Conservation (phyloP, 2,329 filamentous ascomycete genomes). For the Penicillium sp. region DNA sequence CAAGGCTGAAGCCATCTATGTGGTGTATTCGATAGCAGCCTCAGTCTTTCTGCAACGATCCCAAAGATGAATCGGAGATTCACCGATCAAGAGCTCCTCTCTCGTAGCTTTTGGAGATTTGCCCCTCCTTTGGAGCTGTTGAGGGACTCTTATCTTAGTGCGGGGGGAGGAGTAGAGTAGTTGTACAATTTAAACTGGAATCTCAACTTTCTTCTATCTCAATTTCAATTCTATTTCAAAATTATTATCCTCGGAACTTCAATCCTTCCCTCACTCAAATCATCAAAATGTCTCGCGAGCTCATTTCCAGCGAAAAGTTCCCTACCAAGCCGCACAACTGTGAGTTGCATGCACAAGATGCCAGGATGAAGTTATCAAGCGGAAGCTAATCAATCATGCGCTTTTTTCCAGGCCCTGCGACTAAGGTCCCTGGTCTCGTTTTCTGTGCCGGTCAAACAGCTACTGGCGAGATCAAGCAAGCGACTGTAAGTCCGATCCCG, state of each 20-base stretch:
- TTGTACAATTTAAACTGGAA: slow-evolving; percentile 10
- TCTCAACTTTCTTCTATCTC: background rate
- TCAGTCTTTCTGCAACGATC: background rate
- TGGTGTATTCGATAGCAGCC: background rate
- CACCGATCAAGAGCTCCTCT: slow-evolving; percentile 10
- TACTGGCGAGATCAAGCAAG: slow-evolving; percentile 54
- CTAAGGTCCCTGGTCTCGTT: slow-evolving; percentile 52
- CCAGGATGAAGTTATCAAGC: background rate
- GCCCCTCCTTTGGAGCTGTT: slow-evolving; percentile 1
- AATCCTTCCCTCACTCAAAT: background rate
- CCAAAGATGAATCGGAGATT: background rate
- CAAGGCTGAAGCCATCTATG: background rate
- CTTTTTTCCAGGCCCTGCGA: slow-evolving; percentile 42
- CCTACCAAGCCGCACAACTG: slow-evolving; percentile 54
- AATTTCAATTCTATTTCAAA: background rate
- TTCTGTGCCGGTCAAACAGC: slow-evolving; percentile 55
- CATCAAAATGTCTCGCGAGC: slow-evolving; percentile 48
- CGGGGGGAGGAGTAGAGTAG: background rate
- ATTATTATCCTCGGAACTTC: background rate
- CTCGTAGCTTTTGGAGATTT: background rate
- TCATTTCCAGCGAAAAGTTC: slow-evolving; percentile 54
- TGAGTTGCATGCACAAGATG: slow-evolving; percentile 23
- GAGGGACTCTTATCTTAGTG: background rate
- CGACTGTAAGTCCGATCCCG: slow-evolving; percentile 42
- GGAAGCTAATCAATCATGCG: background rate